Base-by-base conservation (phyloP, 768 basidiomycete species). In the Tephrocybe sp. region DNA sequence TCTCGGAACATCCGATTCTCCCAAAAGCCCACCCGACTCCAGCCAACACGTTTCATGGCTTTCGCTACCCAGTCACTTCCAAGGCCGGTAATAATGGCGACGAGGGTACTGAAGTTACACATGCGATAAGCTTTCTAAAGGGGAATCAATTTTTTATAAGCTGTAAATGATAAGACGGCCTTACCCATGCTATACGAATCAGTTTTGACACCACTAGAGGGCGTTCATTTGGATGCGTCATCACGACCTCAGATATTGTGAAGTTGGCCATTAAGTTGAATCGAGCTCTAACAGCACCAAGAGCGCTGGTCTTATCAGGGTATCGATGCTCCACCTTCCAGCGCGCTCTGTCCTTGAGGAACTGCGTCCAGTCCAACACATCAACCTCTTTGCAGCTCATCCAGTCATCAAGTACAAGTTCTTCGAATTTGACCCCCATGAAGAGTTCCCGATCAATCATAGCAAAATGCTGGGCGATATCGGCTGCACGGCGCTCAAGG, bases 381-480 rank as follows among this genome's bases (percentile, higher is more conserved):
- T 90, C 79, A 10, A 81, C 77, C 48, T 83, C 86, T 50, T 80
- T 74, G 42, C 79, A 76, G 9, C 75, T 74, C 65, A 78, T 74
- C 86, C 86, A 88, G 33, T 88, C 83, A 43, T 83, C 79, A 54
- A 84, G 75, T 33, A 92, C 83, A n/a, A 93, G 75, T 61, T 96
- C 93, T 61, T 94, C 90, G 62, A 93, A 93, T 58, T 86, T 87
- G 65, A 96, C 78, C 11, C 81, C 79, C 66, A 89, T 83, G 65
- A 93, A 91, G 48, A 95, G 70, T 58, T 95, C 93, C 21, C 90
- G 79, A 56, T 96, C 93, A 56, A 96, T 92, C 78, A 92, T 86
- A 6, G 87, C 78, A 61, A 95, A 89, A 59, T 93, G 89, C 46
- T 84, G 77, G 1, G 88, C 88, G 28, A 97, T 65, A 4, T 68